These are phyloP conservation scores for Thamnidium elegans DNA, from an alignment of 192 early-diverging fungal species.

Conservation along the genomic window DNA sequence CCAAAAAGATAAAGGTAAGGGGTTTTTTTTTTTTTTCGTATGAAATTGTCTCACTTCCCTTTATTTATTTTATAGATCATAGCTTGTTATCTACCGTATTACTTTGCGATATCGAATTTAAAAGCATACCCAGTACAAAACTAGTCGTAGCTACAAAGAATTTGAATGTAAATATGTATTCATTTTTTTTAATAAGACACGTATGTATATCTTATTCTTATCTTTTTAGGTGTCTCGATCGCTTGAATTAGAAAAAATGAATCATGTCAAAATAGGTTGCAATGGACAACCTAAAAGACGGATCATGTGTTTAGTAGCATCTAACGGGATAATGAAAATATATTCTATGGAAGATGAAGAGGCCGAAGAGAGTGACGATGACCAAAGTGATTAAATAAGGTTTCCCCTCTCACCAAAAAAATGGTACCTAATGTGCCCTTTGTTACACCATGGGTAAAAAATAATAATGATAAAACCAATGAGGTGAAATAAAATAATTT, in stretches of 20 bases:
- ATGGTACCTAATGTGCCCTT: too few relatives aligned
- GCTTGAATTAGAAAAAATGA: neutral
- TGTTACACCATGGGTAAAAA: too few relatives aligned
- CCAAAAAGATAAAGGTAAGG: conserved; percentile 3
- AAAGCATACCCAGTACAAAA: too few relatives aligned
- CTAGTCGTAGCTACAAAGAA: too few relatives aligned
- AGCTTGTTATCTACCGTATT: too few relatives aligned
- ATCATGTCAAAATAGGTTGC: conserved; percentile 7
- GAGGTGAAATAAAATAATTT: neutral
- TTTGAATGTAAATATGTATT: too few relatives aligned
- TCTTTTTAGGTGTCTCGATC: neutral
- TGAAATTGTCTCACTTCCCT: neutral
- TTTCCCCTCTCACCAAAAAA: neutral
- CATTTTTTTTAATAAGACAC: too few relatives aligned
- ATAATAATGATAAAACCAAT: too few relatives aligned
- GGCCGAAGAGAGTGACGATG: neutral
- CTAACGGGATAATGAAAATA: neutral
- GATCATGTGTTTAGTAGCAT: neutral
- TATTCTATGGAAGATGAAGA: conserved; percentile 14
- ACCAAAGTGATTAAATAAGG: neutral
- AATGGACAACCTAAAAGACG: conserved; percentile 13
- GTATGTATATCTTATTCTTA: neutral
- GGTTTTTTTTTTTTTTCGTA: neutral
- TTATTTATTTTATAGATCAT: neutral
- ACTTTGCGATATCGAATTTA: too few relatives aligned